These are phyloP conservation scores for Pichia ethanolica DNA, from an alignment of 805 yeast genomes.

Conservation along the genomic window DNA sequence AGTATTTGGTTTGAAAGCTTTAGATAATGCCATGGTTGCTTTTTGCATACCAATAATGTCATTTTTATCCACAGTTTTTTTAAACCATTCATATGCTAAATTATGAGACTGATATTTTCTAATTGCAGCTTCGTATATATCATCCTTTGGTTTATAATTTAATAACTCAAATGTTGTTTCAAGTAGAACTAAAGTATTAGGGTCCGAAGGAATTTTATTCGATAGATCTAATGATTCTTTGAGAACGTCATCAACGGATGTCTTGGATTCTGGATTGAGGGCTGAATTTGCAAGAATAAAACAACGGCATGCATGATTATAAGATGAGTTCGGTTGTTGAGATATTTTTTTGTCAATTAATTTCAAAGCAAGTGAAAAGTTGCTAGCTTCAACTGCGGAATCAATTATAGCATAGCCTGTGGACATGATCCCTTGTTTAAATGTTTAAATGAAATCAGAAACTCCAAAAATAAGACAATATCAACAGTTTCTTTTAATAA, in stretches of 20 bases:
- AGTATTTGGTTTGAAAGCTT: slow-evolving; percentile 9
- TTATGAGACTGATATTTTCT: slow-evolving; percentile 47
- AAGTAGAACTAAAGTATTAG: slow-evolving; percentile 42
- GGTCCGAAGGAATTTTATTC: slow-evolving; percentile 44
- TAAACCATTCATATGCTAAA: slow-evolving; percentile 51
- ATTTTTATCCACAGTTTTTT: slow-evolving; percentile 37
- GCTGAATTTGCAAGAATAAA: slow-evolving; percentile 31
- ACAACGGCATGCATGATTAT: slow-evolving; percentile 41
- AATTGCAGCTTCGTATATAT: slow-evolving; percentile 50
- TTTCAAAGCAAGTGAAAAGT: slow-evolving; percentile 45
- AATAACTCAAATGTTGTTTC: slow-evolving; percentile 35
- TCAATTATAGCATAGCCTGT: slow-evolving; percentile 17
- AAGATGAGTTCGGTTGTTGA: slow-evolving; percentile 51
- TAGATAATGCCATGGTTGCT: slow-evolving; percentile 39
- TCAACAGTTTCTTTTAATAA: too few species aligned
- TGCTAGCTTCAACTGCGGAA: slow-evolving; percentile 32
- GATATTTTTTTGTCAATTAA: slow-evolving; percentile 41
- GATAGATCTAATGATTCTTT: slow-evolving; percentile 25
- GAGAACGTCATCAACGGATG: slow-evolving; percentile 24
- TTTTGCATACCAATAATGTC: slow-evolving; percentile 50
- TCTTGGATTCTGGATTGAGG: not conserved
- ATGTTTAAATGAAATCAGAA: too few species aligned
- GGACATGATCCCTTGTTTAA: slow-evolving; percentile 12
- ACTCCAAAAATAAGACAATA: too few species aligned
- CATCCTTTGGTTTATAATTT: slow-evolving; percentile 32